A percentile compares a stretch with the other conserved stretches of the same genome.
phyloP scores from a whole-genome alignment of 2,329 filamentous ascomycete genomes.

The Laburnicola sp. region DNA sequence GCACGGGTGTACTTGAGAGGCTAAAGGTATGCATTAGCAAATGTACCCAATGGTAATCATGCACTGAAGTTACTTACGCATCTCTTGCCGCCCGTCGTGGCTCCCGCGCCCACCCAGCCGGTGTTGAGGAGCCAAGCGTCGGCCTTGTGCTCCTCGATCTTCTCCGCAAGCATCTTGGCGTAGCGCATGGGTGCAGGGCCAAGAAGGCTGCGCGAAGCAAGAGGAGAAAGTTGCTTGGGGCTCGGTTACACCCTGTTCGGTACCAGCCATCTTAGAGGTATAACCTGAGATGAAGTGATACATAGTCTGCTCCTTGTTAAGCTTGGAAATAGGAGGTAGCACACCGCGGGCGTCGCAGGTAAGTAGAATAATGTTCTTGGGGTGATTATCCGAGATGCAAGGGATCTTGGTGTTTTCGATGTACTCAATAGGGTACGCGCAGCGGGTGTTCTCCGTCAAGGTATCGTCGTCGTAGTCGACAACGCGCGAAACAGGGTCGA shows the following conservation, averaged over 20 bases:
- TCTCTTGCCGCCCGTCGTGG: conserved; percentile 82
- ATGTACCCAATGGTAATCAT: no score
- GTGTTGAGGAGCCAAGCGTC: conserved; percentile 99
- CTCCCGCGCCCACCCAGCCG: conserved; percentile 92
- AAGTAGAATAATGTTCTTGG: conserved; percentile 95
- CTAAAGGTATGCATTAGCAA: no score
- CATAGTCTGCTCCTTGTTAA: conserved; percentile 94
- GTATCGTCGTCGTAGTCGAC: conserved; percentile 97
- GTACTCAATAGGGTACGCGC: conserved; percentile 98
- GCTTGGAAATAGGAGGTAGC: conserved; percentile 95
- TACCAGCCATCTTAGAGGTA: conserved; percentile 99
- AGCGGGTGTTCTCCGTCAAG: conserved; percentile 96
- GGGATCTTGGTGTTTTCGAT: conserved; percentile 99
- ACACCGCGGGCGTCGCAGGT: conserved; percentile 98
- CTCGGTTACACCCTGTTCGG: conserved; percentile 94
- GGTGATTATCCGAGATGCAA: conserved; percentile 83
- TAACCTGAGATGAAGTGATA: conserved; percentile 99
- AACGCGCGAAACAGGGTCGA: conserved; percentile 82
- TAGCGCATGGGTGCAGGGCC: conserved; percentile 98
- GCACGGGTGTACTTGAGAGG: conserved; percentile 96
- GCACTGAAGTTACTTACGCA: conserved; percentile 52
- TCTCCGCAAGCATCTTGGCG: conserved; percentile 96
- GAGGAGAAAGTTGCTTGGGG: conserved; percentile 98
- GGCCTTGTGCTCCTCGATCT: conserved; percentile 92
- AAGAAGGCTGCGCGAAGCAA: conserved; percentile 99